A percentile compares a stretch with the other conserved stretches of the same genome.
These are phyloP conservation scores for Cryptosporidium tyzzeri DNA, from an alignment of 169 alveolate genomes.

Conservation along the genomic window DNA sequence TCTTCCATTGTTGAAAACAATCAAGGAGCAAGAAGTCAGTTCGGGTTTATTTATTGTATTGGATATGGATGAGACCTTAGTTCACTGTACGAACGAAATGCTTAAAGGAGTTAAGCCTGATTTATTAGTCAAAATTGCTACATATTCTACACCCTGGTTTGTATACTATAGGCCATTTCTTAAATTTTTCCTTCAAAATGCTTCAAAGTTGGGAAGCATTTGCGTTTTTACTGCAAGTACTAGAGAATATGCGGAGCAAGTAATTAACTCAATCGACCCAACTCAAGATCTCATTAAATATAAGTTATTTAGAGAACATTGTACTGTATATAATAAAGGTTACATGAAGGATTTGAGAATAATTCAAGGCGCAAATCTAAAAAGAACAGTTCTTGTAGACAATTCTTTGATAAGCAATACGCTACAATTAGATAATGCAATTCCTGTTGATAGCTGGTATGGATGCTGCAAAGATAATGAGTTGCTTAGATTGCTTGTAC, in stretches of 20 bases:
- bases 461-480: conserved; percentile 84
- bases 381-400: conserved; percentile 84
- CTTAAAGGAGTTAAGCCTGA: conserved; percentile 79
- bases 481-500: conserved; percentile 78
- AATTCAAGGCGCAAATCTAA: conserved; percentile 81
- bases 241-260: conserved; percentile 82
- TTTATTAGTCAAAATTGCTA: conserved; percentile 78
- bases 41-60: conserved; percentile 76
- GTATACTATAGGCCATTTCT: conserved; percentile 82
- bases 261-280: conserved; percentile 82
- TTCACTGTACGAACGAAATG: conserved; percentile 83
- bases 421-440: conserved; percentile 85
- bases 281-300: conserved; percentile 69
- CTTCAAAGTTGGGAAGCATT: conserved; percentile 79
- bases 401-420: conserved; percentile 85
- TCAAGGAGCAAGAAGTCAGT: neutral
- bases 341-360: conserved; percentile 85
- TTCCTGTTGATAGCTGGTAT: conserved; percentile 88
- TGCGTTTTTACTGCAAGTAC: conserved; percentile 84
- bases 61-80: conserved; percentile 88
- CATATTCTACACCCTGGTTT: conserved; percentile 77
- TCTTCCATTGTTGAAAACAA: neutral
- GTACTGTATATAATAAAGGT: conserved; percentile 79
- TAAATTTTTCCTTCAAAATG: conserved; percentile 78
- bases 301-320: conserved; percentile 82